Evolutionary conservation across 306 rosid genomes (phyloP).

Genomic region (Senna siamea): DNA sequence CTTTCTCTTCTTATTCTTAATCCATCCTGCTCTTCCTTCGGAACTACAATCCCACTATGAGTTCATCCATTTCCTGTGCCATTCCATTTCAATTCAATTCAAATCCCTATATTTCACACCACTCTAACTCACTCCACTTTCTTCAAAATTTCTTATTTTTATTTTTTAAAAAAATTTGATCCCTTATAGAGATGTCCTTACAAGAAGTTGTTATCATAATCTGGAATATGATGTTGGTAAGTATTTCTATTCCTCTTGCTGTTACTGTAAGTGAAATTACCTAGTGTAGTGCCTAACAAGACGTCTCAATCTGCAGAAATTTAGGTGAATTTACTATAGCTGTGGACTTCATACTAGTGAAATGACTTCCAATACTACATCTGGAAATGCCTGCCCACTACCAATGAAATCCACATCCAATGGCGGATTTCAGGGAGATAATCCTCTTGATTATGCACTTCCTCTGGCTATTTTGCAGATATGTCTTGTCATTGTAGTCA

Average conservation of each 20-base stretch:
- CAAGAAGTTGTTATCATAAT: slow-evolving; percentile 6
- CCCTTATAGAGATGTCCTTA: neutral
- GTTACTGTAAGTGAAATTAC: neutral
- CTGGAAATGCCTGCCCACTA: slow-evolving; percentile 49
- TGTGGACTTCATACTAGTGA: too few species aligned
- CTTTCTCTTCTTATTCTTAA: too few species aligned
- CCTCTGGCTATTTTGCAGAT: slow-evolving; percentile 65
- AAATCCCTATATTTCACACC: too few species aligned
- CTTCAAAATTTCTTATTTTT: too few species aligned
- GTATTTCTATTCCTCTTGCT: neutral
- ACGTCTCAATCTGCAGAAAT: slow-evolving; percentile 32
- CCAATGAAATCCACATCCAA: slow-evolving; percentile 84
- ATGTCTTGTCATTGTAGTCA: slow-evolving; percentile 49
- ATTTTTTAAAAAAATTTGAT: too few species aligned
- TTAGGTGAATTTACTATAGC: slow-evolving; percentile 34
- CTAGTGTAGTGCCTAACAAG: neutral
- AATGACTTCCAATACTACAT: slow-evolving; percentile 67
- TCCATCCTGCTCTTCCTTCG: too few species aligned
- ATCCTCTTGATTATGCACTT: slow-evolving; percentile 81
- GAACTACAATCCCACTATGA: too few species aligned
- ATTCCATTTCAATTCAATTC: too few species aligned
- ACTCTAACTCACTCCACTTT: too few species aligned
- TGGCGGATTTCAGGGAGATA: slow-evolving; percentile 80
- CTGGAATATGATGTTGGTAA: slow-evolving; percentile 16
- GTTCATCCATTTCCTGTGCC: too few species aligned